Evolutionary conservation across 164 flowering plant genomes (phyloP).

Genomic region (Brasenia schreberi): DNA sequence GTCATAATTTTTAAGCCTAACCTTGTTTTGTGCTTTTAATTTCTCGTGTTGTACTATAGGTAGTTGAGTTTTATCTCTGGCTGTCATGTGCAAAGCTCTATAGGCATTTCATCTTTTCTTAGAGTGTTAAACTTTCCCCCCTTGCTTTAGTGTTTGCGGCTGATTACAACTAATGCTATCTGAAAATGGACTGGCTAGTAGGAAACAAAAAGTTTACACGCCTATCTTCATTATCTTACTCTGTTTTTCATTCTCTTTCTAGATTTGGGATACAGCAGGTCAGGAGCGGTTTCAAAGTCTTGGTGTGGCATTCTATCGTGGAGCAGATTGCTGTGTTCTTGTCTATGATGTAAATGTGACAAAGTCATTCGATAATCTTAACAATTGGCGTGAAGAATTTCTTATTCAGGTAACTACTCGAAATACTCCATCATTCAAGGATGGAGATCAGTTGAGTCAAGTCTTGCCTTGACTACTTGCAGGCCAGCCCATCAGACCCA

Average conservation of each 20-base stretch:
- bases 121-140: too few relatives aligned
- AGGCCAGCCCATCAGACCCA: constrained; percentile 92
- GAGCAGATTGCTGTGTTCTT: constrained; percentile 93
- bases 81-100: too few relatives aligned
- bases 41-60: too few relatives aligned
- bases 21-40: too few relatives aligned
- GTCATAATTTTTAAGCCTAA: too few relatives aligned
- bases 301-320: constrained; percentile 87
- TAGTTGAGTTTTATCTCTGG: too few relatives aligned
- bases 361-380: constrained; percentile 81
- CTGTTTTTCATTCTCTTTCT: constrained; percentile 2
- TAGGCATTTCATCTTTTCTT: too few relatives aligned
- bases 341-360: constrained; percentile 82
- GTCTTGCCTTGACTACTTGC: constrained; percentile 5
- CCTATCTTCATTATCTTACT: not conserved
- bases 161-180: too few relatives aligned
- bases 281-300: constrained; percentile 94
- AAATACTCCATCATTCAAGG: too few relatives aligned
- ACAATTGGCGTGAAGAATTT: constrained; percentile 88
- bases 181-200: not conserved
- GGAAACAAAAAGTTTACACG: not conserved
- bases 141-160: too few relatives aligned
- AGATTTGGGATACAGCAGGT: constrained; percentile 98
- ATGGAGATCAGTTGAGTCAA: too few relatives aligned
- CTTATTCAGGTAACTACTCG: constrained; percentile 52